Evolutionary conservation across 305 asterid species (phyloP).

Genomic region (Withania somnifera): DNA sequence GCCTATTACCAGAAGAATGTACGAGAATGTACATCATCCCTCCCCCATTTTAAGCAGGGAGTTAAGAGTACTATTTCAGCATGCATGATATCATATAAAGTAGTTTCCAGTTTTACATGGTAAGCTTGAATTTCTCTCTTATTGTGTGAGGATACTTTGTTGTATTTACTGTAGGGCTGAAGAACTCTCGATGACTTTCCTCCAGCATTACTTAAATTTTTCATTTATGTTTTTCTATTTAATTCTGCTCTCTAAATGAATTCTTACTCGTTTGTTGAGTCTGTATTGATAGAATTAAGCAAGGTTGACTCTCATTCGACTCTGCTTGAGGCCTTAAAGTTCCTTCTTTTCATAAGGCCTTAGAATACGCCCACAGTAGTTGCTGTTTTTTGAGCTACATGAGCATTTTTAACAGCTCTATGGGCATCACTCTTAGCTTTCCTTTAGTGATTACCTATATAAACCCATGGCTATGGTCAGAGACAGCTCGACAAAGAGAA

Average conservation of each 20-base stretch:
- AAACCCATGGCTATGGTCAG: too few relatives aligned
- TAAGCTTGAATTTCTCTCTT: neutral
- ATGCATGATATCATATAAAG: neutral
- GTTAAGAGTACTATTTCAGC: neutral
- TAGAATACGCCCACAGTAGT: too few relatives aligned
- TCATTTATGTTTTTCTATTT: neutral
- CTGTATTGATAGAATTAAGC: neutral
- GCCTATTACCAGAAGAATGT: slow-evolving; percentile 29
- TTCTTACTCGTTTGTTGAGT: neutral
- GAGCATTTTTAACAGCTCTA: too few relatives aligned
- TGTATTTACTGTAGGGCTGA: neutral
- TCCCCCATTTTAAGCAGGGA: slow-evolving; percentile 24
- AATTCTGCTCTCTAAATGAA: neutral
- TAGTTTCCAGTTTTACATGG: neutral
- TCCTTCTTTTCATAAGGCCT: too few relatives aligned
- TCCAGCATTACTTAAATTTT: neutral
- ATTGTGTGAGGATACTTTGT: neutral
- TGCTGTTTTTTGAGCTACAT: too few relatives aligned
- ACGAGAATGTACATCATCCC: slow-evolving; percentile 26
- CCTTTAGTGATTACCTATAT: too few relatives aligned
- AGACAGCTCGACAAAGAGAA: too few relatives aligned
- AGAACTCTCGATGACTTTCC: neutral
- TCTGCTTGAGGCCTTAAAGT: too few relatives aligned
- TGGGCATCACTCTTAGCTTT: too few relatives aligned
- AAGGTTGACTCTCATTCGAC: neutral